These are phyloP conservation scores for Groenewaldozyma salmanticensis DNA, from an alignment of 805 yeast genomes.

Conservation along the genomic window DNA sequence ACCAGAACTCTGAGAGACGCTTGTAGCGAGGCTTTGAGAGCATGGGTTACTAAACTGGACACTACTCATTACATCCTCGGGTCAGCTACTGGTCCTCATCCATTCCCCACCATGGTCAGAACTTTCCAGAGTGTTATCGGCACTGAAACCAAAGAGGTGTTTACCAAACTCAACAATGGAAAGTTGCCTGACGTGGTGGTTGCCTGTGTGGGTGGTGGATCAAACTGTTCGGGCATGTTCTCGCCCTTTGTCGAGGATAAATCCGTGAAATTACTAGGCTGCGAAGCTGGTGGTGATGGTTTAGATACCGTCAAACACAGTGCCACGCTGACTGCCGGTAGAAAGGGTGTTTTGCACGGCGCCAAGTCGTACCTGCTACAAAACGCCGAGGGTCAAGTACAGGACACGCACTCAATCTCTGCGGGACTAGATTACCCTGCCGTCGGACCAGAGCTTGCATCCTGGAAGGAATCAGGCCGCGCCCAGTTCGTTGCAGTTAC, in stretches of 20 bases:
- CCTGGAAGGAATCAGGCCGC: slow-evolving; percentile 90
- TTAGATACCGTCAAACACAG: slow-evolving; percentile 80
- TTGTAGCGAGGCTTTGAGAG: slow-evolving; percentile 91
- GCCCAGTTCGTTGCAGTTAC: slow-evolving; percentile 87
- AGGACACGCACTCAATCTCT: slow-evolving; percentile 94
- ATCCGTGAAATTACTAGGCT: slow-evolving; percentile 76
- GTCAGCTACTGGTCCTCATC: slow-evolving; percentile 98
- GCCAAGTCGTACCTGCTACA: slow-evolving; percentile 91
- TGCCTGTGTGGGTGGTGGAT: slow-evolving; percentile 99
- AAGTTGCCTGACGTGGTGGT: slow-evolving; percentile 87
- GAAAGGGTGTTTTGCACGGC: slow-evolving; percentile 97
- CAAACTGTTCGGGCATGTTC: slow-evolving; percentile 93
- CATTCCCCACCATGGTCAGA: slow-evolving; percentile 95
- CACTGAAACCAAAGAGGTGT: slow-evolving; percentile 85
- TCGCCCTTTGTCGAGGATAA: slow-evolving; percentile 81
- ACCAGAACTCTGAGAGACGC: slow-evolving; percentile 96
- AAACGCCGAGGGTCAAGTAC: slow-evolving; percentile 88
- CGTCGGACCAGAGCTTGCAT: slow-evolving; percentile 96
- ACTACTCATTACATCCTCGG: slow-evolving; percentile 94
- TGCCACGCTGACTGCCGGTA: slow-evolving; percentile 91
- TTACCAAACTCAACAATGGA: slow-evolving; percentile 66
- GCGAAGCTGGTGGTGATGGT: slow-evolving; percentile 99
- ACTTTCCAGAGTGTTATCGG: slow-evolving; percentile 98
- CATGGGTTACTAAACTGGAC: slow-evolving; percentile 82
- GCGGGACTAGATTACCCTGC: slow-evolving; percentile 99